A percentile compares a stretch with the other conserved stretches of the same genome.
phyloP scores from a whole-genome alignment of 2,329 filamentous ascomycete genomes.

The Lachnellula hyalina region DNA sequence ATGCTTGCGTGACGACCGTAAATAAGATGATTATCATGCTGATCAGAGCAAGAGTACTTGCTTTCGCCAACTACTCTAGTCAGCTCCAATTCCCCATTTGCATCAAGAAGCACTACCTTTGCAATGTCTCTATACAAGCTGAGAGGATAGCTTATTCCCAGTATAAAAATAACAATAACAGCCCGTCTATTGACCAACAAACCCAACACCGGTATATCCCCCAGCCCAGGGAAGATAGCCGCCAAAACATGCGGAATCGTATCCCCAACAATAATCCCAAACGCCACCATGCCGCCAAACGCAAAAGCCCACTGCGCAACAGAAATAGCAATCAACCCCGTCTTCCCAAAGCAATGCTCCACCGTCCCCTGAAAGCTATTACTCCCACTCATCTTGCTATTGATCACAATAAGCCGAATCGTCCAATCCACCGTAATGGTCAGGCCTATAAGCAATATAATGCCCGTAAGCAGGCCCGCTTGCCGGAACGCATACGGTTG shows the following conservation, averaged over 20 bases:
- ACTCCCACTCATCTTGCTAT: slow-evolving; percentile 91
- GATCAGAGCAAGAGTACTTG: slow-evolving; percentile 84
- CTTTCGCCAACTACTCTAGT: slow-evolving; percentile 73
- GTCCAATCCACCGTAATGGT: slow-evolving; percentile 95
- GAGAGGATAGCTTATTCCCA: slow-evolving; percentile 84
- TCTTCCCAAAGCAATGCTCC: slow-evolving; percentile 86
- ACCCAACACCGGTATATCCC: slow-evolving; percentile 69
- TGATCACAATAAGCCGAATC: slow-evolving; percentile 92
- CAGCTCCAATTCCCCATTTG: slow-evolving; percentile 6
- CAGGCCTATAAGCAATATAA: slow-evolving; percentile 69
- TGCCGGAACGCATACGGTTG: slow-evolving; percentile 96
- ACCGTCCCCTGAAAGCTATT: slow-evolving; percentile 95
- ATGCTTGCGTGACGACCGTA: slow-evolving; percentile 80
- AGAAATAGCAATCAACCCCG: slow-evolving; percentile 80
- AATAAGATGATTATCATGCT: slow-evolving; percentile 90
- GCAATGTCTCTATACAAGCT: slow-evolving; percentile 95
- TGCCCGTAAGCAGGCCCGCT: slow-evolving; percentile 77
- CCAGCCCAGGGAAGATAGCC: slow-evolving; percentile 74
- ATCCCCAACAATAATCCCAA: slow-evolving; percentile 95
- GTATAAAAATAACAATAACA: slow-evolving; percentile 80
- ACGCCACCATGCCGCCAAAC: slow-evolving; percentile 97
- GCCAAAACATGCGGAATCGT: slow-evolving; percentile 86
- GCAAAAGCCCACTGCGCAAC: slow-evolving; percentile 97
- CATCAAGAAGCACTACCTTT: slow-evolving; percentile 56
- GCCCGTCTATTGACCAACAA: slow-evolving; percentile 75